Percentiles rank a stretch among this genome's conserved stretches.
Conservation (phyloP, 1,139 yeast genomes). For the Cylindricascospora bacillispora region DNA sequence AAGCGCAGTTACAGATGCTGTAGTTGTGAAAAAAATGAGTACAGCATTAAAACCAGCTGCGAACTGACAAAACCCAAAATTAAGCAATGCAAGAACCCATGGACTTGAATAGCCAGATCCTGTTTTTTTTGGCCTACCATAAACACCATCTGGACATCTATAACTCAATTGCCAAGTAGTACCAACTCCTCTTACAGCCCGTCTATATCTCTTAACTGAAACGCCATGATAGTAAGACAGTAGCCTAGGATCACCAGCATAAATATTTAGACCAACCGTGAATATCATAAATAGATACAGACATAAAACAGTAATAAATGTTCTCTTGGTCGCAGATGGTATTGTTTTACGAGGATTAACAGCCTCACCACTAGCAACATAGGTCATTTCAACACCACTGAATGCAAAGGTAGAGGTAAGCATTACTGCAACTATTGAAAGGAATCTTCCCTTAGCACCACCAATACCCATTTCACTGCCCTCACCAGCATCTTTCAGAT, state of each 20-base stretch:
- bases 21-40: constrained; percentile 59
- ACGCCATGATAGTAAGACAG: constrained; percentile 19
- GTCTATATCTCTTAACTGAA: constrained; percentile 7
- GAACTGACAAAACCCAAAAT: constrained; percentile 51
- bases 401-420: constrained; percentile 59
- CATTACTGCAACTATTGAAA: constrained; percentile 50
- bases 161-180: constrained; percentile 17
- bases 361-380: constrained; percentile 82
- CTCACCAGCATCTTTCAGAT: constrained; percentile 40
- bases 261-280: constrained; percentile 55
- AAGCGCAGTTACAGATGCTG: constrained; percentile 32
- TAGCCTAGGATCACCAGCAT: constrained; percentile 63
- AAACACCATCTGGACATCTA: constrained; percentile 9
- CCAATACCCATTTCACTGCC: constrained; percentile 35
- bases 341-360: constrained; percentile 64
- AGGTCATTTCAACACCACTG: constrained; percentile 71
- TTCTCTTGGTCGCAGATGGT: constrained; percentile 64
- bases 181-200: constrained; percentile 9
- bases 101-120: constrained; percentile 57
- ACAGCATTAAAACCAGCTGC: constrained; percentile 57
- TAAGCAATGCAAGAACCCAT: constrained; percentile 67
- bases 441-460: constrained; percentile 51
- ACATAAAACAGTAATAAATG: constrained; percentile 54
- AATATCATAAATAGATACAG: constrained; percentile 58
- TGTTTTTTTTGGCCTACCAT: constrained; percentile 4